Conservation (phyloP, 1,284 basidiomycete genomes). For the Ceratobasidium sp. region DNA sequence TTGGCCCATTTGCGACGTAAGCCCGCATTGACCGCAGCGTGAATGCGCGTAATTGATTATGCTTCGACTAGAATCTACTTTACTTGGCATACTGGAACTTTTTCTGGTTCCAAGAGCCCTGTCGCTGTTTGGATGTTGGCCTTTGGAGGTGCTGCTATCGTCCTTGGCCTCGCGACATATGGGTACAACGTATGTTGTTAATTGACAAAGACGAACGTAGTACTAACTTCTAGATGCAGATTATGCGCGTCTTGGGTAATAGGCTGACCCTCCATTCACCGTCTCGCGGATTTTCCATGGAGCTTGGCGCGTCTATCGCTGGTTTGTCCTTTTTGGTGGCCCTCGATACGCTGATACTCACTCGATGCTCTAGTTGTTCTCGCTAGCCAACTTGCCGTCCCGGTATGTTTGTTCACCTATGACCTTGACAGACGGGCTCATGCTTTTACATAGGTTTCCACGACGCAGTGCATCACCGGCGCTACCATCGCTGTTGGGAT, state of each 20-base stretch:
- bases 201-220: neutral
- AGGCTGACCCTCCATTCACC: constrained; percentile 60
- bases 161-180: constrained; percentile 60
- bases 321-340: constrained; percentile 42
- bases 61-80: constrained; percentile 53
- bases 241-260: constrained; percentile 58
- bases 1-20: constrained; percentile 58
- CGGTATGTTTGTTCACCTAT: constrained; percentile 47
- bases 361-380: constrained; percentile 53
- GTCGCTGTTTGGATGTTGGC: constrained; percentile 61
- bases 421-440: neutral
- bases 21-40: neutral
- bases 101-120: constrained; percentile 53
- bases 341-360: neutral
- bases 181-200: constrained; percentile 53
- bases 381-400: constrained; percentile 58
- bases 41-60: neutral
- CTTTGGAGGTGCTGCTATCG: constrained; percentile 56
- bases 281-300: constrained; percentile 62
- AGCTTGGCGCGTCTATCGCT: constrained; percentile 59
- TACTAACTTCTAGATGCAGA: constrained; percentile 50
- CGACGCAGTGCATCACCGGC: constrained; percentile 60
- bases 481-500: constrained; percentile 60
- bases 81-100: constrained; percentile 55
- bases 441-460: constrained; percentile 50